Evolutionary conservation across 2,329 filamentous ascomycete genomes (phyloP), one percentile per base, ranked within the genome.

Genomic region (Domatiomyces globalis): DNA sequence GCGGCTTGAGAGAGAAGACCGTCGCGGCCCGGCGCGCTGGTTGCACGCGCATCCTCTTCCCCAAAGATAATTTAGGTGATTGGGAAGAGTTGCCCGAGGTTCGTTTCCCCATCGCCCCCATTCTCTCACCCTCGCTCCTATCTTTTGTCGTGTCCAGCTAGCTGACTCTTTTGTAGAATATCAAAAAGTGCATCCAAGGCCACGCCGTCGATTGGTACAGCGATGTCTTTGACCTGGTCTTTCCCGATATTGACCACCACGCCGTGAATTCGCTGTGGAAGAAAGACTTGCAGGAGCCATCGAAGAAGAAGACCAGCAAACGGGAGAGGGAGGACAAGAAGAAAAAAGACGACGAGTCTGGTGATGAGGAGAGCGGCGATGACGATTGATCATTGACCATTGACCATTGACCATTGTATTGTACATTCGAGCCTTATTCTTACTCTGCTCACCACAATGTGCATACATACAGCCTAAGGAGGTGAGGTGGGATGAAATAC

Each of bases 81-180:
- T 98, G 92, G 94, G 73, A 95, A 49, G 92, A 98, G 69, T 75
- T 98, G 61, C 92, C 94, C 50, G 84, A 95, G 77, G 92, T 95
- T 78, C 68, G 87, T 77, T 50, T 45, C 22, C 19, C 33, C n/a
- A n/a, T 46, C 17, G 49, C 42, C 33, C 17, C 17, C 2, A 7
- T 45, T 4, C 43, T 20, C 50, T 63, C 55, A 19, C 36, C 50
- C 19, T 36, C 20, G 45, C 43, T 18, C 22, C 42, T 42, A 43
- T 19, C 42, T 44, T 29, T 45, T 12, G 6, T 52, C 5, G 8
- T 20, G 10, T 22, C 15, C 25, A 29, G 43, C 18, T 46, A 48
- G 87, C 48, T 81, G 90, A 75, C 85, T 88, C 77, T 63, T 81
- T 73, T 54, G 51, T 66, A 98, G 92, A 96, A 96, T 65, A 98